phyloP scores from a whole-genome alignment of 257 asterid species.

The Oldenlandia corymbosa region DNA sequence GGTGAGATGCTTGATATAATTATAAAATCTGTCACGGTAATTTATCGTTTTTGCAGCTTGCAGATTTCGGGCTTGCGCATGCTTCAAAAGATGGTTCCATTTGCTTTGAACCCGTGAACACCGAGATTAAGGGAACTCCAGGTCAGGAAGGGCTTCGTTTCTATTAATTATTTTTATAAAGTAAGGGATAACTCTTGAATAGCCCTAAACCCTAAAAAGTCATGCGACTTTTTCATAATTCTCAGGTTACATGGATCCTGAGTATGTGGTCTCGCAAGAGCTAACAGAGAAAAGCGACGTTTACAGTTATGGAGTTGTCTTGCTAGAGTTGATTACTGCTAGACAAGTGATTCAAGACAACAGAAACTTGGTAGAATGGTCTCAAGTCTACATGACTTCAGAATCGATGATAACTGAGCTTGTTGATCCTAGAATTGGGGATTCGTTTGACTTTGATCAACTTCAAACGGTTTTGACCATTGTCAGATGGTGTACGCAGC shows the following conservation, averaged over 20 bases:
- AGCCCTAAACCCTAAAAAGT: too few relatives aligned
- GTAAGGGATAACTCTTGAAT: not conserved
- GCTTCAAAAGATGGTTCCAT: slow-evolving; percentile 95
- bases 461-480: slow-evolving; percentile 52
- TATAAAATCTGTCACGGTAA: not conserved
- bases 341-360: slow-evolving; percentile 79
- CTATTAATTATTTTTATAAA: not conserved
- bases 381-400: slow-evolving; percentile 40
- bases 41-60: slow-evolving; percentile 50
- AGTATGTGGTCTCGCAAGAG: slow-evolving; percentile 73
- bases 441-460: slow-evolving; percentile 65
- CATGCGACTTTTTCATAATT: slow-evolving; percentile 11
- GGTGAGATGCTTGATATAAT: not conserved
- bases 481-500: slow-evolving; percentile 73
- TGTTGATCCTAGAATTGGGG: slow-evolving; percentile 61
- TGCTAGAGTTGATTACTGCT: slow-evolving; percentile 65
- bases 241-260: slow-evolving; percentile 90
- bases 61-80: slow-evolving; percentile 94
- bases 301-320: slow-evolving; percentile 78
- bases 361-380: slow-evolving; percentile 82
- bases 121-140: slow-evolving; percentile 91
- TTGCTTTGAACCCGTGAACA: slow-evolving; percentile 86
- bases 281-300: slow-evolving; percentile 90
- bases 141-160: slow-evolving; percentile 35
- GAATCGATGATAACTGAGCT: slow-evolving; percentile 59